phyloP scores from a whole-genome alignment of 768 basidiomycete species.

The Fibroporia radiculosa region DNA sequence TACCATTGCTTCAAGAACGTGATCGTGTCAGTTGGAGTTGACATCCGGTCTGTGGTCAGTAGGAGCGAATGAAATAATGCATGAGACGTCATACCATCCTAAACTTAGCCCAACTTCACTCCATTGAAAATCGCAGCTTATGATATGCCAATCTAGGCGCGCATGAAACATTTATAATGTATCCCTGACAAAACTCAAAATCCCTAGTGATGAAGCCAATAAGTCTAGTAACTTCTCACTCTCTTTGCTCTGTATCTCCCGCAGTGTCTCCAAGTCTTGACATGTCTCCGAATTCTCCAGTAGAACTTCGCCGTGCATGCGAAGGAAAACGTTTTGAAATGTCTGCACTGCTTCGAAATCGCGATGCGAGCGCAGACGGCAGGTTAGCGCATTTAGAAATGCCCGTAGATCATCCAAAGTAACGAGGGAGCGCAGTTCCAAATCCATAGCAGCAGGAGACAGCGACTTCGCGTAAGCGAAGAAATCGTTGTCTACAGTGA shows the following conservation, averaged over 20 bases:
- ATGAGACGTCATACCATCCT: no score
- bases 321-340: slow-evolving; percentile 76
- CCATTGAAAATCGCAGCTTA: no score
- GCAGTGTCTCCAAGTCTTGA: slow-evolving; percentile 47
- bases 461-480: slow-evolving; percentile 81
- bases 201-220: slow-evolving; percentile 67
- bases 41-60: no score
- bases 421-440: slow-evolving; percentile 78
- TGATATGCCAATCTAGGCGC: no score
- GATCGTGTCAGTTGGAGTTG: no score
- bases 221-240: slow-evolving; percentile 71
- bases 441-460: slow-evolving; percentile 85
- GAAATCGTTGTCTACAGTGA: slow-evolving; percentile 60
- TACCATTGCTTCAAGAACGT: no score
- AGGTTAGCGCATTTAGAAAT: slow-evolving; percentile 71
- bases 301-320: slow-evolving; percentile 76
- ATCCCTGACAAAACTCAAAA: slow-evolving; percentile 69
- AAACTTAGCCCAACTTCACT: no score
- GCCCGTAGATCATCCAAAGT: slow-evolving; percentile 51
- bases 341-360: slow-evolving; percentile 97
- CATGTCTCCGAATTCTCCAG: slow-evolving; percentile 62
- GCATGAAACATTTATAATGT: no score
- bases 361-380: slow-evolving; percentile 65
- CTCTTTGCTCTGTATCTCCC: slow-evolving; percentile 65
- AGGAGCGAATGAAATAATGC: no score